These are phyloP conservation scores for Lactifluus echinatus DNA, from an alignment of 768 basidiomycete species.

Conservation along the genomic window DNA sequence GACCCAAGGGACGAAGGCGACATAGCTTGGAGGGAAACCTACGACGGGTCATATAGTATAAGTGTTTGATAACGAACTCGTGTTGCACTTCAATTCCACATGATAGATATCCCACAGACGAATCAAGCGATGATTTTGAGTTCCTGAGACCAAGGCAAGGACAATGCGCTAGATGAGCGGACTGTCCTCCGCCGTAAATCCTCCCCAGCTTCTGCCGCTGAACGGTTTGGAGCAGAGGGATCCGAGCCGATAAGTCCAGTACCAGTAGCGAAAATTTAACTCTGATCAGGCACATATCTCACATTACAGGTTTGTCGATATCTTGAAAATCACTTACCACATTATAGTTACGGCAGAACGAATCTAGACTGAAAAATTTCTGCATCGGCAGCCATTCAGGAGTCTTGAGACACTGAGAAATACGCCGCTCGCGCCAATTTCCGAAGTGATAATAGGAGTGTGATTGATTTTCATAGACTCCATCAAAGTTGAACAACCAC, in stretches of 20 bases:
- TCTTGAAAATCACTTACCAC: slow-evolving; percentile 25
- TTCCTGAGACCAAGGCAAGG: background rate
- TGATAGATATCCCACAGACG: no score
- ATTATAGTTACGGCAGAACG: background rate
- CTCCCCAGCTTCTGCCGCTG: background rate
- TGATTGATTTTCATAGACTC: background rate
- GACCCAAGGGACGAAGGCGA: slow-evolving; percentile 14
- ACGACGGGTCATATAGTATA: slow-evolving; percentile 2
- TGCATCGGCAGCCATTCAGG: background rate
- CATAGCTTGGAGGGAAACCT: slow-evolving; percentile 11
- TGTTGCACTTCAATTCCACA: no score
- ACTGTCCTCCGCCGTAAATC: no score
- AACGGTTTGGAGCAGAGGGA: background rate
- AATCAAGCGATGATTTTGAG: background rate
- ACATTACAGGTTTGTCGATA: slow-evolving; percentile 13
- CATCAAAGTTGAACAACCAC: slow-evolving; percentile 6
- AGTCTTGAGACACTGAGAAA: background rate
- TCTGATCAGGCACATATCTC: background rate
- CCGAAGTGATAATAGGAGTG: background rate
- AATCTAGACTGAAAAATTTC: background rate
- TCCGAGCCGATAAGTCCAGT: background rate
- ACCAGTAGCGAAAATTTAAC: slow-evolving; percentile 14
- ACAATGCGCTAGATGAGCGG: background rate
- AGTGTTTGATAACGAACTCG: no score
- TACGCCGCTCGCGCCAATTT: background rate